phyloP scores from a whole-genome alignment of 1,284 basidiomycete species.

The Mycena citricolor region DNA sequence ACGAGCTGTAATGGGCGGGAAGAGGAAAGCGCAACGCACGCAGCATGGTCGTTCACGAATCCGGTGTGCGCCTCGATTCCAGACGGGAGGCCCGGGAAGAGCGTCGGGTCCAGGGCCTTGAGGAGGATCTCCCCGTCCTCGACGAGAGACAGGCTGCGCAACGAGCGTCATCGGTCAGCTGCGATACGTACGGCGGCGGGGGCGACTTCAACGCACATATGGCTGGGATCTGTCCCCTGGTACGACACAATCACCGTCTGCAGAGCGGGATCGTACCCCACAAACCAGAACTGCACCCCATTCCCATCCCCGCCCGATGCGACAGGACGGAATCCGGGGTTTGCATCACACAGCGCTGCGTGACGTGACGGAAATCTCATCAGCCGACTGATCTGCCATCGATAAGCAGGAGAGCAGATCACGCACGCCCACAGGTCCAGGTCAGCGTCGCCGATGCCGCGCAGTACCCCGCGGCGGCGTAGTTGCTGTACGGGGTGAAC shows the following conservation, averaged over 20 bases:
- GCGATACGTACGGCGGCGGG: background rate
- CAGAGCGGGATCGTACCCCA: conserved; percentile 38
- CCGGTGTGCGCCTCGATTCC: conserved; percentile 55
- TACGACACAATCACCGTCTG: conserved; percentile 19
- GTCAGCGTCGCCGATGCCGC: conserved; percentile 31
- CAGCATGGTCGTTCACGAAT: conserved; percentile 53
- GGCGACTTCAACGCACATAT: conserved; percentile 39
- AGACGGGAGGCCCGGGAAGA: conserved; percentile 58
- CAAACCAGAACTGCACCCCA: conserved; percentile 47
- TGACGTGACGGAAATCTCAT: background rate
- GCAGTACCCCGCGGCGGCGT: conserved; percentile 37
- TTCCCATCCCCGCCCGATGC: conserved; percentile 62
- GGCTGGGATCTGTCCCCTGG: conserved; percentile 25
- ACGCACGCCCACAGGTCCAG: conserved; percentile 40
- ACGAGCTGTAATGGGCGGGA: background rate
- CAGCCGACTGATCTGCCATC: conserved; percentile 18
- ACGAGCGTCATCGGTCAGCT: background rate
- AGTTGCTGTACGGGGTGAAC: conserved; percentile 42
- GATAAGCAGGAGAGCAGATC: background rate
- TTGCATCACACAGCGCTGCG: conserved; percentile 53
- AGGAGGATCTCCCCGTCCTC: conserved; percentile 52
- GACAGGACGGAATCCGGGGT: conserved; percentile 51
- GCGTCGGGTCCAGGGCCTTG: conserved; percentile 36
- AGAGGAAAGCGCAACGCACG: conserved; percentile 34
- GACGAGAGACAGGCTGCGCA: conserved; percentile 44